Conservation (phyloP, 208 protist genomes). For the Naegleria fowleri region DNA sequence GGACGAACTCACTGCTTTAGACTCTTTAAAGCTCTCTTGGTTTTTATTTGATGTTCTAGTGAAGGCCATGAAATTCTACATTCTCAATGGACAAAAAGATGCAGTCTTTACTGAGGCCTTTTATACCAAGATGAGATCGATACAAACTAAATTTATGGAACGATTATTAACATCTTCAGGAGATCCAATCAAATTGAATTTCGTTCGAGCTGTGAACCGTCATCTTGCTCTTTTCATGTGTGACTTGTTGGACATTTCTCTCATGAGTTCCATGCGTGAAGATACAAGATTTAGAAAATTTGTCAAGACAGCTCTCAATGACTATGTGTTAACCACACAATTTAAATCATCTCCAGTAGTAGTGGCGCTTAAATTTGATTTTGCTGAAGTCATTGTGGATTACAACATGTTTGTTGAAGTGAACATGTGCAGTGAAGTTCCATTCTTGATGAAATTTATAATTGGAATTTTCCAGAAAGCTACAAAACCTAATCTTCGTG, state of each 20-base stretch:
- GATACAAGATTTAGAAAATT: not conserved
- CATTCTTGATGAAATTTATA: not conserved
- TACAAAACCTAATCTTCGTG: not conserved
- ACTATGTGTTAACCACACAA: not conserved
- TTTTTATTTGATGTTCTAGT: conserved; percentile 14
- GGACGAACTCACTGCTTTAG: not conserved
- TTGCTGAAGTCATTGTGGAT: not conserved
- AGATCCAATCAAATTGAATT: not conserved
- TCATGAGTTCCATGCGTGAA: not conserved
- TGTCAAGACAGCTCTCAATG: not conserved
- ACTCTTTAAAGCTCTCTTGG: not conserved
- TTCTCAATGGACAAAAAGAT: not conserved
- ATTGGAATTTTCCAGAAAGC: not conserved
- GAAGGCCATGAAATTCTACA: not conserved
- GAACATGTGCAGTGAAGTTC: not conserved
- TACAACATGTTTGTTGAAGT: not conserved
- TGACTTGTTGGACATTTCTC: not conserved
- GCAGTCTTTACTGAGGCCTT: not conserved
- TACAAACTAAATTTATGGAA: not conserved
- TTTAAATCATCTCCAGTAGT: not conserved
- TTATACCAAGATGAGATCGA: not conserved
- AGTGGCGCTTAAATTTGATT: not conserved
- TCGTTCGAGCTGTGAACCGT: not conserved
- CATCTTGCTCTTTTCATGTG: not conserved
- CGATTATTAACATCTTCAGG: not conserved